These are phyloP conservation scores for Ophiocytium majus DNA, from an alignment of 352 stramenopile species.

Conservation along the genomic window DNA sequence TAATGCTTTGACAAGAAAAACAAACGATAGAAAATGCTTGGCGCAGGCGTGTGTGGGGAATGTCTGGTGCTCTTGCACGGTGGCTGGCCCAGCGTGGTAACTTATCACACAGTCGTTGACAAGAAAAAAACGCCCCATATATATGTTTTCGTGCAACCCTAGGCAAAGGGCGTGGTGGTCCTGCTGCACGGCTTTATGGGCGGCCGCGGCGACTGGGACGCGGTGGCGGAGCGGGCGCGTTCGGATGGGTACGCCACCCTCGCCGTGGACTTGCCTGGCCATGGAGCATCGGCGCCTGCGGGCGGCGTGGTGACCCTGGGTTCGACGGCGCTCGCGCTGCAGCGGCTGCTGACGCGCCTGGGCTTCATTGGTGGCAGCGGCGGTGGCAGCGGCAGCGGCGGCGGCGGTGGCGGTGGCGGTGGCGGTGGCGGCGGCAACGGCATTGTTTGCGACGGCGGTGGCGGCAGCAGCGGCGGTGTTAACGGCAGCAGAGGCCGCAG, in stretches of 20 bases:
- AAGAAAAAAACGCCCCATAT: too few species aligned
- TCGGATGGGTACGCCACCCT: conserved; percentile 34
- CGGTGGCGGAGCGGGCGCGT: conserved; percentile 19
- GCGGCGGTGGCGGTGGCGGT: conserved; percentile 1
- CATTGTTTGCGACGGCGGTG: too few species aligned
- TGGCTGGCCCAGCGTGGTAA: too few species aligned
- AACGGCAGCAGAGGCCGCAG: neutral
- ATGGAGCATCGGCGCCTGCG: conserved; percentile 23
- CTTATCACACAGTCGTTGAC: too few species aligned
- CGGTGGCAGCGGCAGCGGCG: neutral
- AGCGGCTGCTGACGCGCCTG: neutral
- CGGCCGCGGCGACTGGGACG: conserved; percentile 38
- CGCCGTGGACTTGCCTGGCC: conserved; percentile 44
- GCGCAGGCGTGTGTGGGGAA: too few species aligned
- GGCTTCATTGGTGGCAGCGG: neutral
- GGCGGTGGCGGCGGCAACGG: neutral
- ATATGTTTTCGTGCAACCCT: too few species aligned
- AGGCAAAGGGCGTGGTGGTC: conserved; percentile 37
- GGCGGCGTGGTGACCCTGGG: conserved; percentile 24
- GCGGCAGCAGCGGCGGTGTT: too few species aligned
- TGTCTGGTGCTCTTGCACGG: too few species aligned
- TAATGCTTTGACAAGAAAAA: too few species aligned
- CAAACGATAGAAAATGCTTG: too few species aligned
- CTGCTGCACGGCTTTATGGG: conserved; percentile 58
- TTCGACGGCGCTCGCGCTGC: neutral